Evolutionary conservation across 2,329 filamentous ascomycete genomes (phyloP), one percentile per base, ranked within the genome.

Genomic region (Sporothrix mexicana): DNA sequence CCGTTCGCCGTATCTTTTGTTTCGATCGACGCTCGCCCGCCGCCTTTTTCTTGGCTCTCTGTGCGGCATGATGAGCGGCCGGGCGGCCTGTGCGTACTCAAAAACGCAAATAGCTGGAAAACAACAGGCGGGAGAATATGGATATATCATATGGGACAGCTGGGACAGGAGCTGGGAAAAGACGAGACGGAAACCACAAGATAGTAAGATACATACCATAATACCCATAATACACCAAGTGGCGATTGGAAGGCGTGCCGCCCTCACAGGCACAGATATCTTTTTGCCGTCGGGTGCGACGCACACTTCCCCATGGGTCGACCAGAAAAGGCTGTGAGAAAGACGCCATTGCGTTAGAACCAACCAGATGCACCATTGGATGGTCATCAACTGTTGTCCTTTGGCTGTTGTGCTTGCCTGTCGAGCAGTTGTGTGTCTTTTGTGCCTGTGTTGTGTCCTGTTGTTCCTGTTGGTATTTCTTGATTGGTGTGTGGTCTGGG

Each of bases 11-110:
- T 47, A 30, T n/a, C 12, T 20, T 53, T 55, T 64, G 57, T 64
- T 64, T 71, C 57, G 57, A 71, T 71, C 69, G 57, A 41, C 69
- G 3, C 23, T 67, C 45, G 64, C 23, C 64, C 23, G 64, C 64
- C 23, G 64, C 23, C 23, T 51, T 57, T 30, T 71, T 45, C 57
- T 62, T 30, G 41, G 53, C 41, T 43, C 53, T 62, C 55, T 62
- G 55, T 62, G 68, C 23, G 55, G 69, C 53, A 51, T 59, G 68
- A 69, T 69, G 67, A 20, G 62, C 57, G 25, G 61, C 61, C 30
- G 41, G 36, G 62, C 62, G 62, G 62, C 45, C 49, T 66, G 62
- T 69, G 66, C 25, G 66, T 23, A 43, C 30, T 36, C 30, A 66
- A 45, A 64, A 45, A 9, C 36, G 23, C 8, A 20, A 41, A 36